Evolutionary conservation across 768 basidiomycete genomes (phyloP), one percentile per base, ranked within the genome.

Genomic region (Leccinum arenicola): DNA sequence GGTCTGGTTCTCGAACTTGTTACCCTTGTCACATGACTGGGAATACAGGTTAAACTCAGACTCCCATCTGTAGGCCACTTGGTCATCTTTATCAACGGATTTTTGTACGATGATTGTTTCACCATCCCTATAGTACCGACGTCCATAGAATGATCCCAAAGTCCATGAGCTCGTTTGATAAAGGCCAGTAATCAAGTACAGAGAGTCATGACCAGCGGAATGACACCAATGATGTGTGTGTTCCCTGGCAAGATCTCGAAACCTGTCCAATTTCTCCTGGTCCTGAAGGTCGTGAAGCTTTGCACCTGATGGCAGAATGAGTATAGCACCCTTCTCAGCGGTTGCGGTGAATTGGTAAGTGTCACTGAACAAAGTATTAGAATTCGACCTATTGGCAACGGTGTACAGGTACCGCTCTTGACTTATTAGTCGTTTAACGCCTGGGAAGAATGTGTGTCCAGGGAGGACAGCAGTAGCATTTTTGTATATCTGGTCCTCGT

Each of bases 1-100:
- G 7, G 62, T 61, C 50, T 63, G 62, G 31, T 63, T 63, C 29
- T 58, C 52, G 7, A 50, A 19, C 3, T 31, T 5, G 23, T 27
- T 50, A 12, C n/a, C 35, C 11, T 8, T 19, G 9, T 12, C 38
- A 35, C 59, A 25, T 1, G 40, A 9, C 15, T 31, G 55, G 6
- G 4, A 25, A 48, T 56, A 23, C 9, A 29, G 14, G 11, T 31
- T 2, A 35, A 50, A 56, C 33, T 15, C 19, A 15, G 31, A 19
- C 4, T 6, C 4, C 50, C 50, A 60, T 25, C 15, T 29, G 35
- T 55, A 60, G n/a, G 17, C 12, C n/a, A 21, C 50, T 8, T n/a
- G 3, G 17, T 10, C 9, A 6, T 36, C 35, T 36, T 36, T 3
- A 3, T 12, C 48, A 27, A 1, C 11, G 3, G 45, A 47, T 21